Percentiles rank a stretch among this genome's conserved stretches.
These are phyloP conservation scores for Syzygium oleosum DNA, from an alignment of 345 rosid species.

Conservation along the genomic window DNA sequence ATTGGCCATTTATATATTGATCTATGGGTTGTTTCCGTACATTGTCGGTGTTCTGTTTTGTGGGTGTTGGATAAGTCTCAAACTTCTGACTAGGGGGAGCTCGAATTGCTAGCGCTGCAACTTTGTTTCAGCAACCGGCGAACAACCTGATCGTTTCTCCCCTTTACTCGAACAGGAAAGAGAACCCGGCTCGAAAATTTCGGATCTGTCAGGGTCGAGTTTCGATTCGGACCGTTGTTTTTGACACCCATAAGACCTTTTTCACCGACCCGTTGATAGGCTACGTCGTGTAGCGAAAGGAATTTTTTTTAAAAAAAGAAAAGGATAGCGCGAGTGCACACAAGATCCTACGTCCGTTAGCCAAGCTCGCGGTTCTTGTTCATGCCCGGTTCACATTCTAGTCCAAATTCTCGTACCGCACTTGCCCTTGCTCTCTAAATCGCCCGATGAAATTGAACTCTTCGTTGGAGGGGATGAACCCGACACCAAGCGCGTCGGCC, in stretches of 20 bases:
- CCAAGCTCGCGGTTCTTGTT: constrained; percentile 21
- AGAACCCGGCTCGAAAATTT: background rate
- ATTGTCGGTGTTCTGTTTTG: background rate
- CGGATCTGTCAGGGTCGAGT: accelerated
- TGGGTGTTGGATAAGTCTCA: background rate
- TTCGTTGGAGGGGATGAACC: constrained; percentile 16
- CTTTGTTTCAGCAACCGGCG: background rate
- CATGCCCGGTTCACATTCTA: constrained; percentile 7
- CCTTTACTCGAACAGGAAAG: too few relatives aligned
- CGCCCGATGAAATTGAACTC: constrained; percentile 8
- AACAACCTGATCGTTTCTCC: too few relatives aligned
- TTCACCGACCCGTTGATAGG: background rate
- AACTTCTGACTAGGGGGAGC: accelerated
- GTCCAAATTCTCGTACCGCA: constrained; percentile 29
- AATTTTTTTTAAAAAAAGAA: background rate
- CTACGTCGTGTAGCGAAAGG: background rate
- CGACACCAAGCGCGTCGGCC: constrained; percentile 13
- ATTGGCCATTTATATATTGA: background rate
- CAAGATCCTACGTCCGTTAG: background rate
- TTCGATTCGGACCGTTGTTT: background rate
- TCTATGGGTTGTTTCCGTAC: background rate
- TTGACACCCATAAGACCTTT: too few relatives aligned
- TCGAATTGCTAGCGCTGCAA: background rate
- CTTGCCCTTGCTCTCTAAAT: constrained; percentile 12
- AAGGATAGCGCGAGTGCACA: background rate